phyloP scores from a whole-genome alignment of 2,329 filamentous ascomycete genomes.

The Neocatenulostroma microsporum region DNA sequence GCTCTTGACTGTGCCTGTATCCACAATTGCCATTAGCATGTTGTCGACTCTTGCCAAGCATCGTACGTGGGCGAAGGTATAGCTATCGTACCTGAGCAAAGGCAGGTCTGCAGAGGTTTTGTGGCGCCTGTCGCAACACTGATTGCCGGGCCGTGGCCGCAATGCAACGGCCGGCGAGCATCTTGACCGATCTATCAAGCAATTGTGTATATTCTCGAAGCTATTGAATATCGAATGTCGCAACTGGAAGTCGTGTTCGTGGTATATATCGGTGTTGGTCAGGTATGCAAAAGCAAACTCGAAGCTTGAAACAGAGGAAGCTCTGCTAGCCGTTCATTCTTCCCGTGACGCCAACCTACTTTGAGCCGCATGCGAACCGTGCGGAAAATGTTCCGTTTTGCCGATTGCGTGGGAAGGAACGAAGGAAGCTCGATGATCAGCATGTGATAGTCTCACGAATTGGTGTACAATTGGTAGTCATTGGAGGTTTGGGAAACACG shows the following conservation, averaged over 20 bases:
- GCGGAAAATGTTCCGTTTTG: too few species aligned
- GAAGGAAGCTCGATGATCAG: too few species aligned
- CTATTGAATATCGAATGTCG: neutral
- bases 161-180: constrained; percentile 76
- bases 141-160: constrained; percentile 71
- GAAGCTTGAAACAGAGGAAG: constrained; percentile 1
- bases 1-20: constrained; percentile 2
- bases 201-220: constrained; percentile 1
- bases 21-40: neutral
- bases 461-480: constrained; percentile 1
- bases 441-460: too few species aligned
- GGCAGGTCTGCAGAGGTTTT: constrained; percentile 26
- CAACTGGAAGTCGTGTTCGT: neutral
- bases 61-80: too few species aligned
- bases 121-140: constrained; percentile 7
- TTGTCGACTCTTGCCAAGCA: neutral
- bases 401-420: too few species aligned
- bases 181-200: constrained; percentile 46
- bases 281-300: constrained; percentile 8
- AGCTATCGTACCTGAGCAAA: constrained; percentile 11
- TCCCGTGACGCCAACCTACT: too few species aligned
- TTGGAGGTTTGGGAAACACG: too few species aligned
- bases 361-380: too few species aligned
- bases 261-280: neutral
- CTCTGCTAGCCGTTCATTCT: too few species aligned